Base-by-base conservation (phyloP, 202 grass and related monocot genomes). In the Bolboschoenoplectus hybrid region DNA sequence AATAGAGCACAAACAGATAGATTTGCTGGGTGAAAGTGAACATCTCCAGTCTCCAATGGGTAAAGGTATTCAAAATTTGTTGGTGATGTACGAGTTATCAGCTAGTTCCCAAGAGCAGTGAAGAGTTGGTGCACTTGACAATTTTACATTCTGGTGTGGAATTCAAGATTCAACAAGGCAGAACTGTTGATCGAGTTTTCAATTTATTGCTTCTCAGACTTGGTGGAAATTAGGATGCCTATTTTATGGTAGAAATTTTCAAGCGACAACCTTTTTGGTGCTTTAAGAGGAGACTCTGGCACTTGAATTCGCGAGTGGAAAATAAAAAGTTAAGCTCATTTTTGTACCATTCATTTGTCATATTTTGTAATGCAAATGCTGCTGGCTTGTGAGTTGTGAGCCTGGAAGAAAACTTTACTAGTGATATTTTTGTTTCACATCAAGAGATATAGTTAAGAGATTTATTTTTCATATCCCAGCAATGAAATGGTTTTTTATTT, bases 361-460 rank as follows among this genome's bases (percentile, higher is more conserved):
- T 53, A 19, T 9, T 67, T 66, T 72, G 19, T 49, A 83, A 26
- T 66, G 44, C 10, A 55, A 78, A 26, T 73, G 51, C 17, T 84
- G 86, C 68, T 88, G 51, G 13, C 57, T 78, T 88, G 81, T 20
- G 62, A 84, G 53, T 78, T 88, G 81, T 20, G 62, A 84, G 53
- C 12, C 81, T 87, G 39, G 35, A 41, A 17, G 11, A 41, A 17
- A 69, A 8, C 5, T 51, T 44, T 69, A 51, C 17, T 19, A 26
- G n/a, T 74, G 45, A 74, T 34, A 7, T 71, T 71, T 26, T 32
- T 17, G 19, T 26, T 51, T 26, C 46, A 74, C 71, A 74, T 32
- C 6, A 35, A 26, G 73, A 76, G 47, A 75, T 3, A 44, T 44
- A 43, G 7, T 2, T 34, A 13, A 34, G 72, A 53, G 45, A 52